Evolutionary conservation across 495 filamentous ascomycete genomes (phyloP).

Genomic region (Xylaria flabelliformis): DNA sequence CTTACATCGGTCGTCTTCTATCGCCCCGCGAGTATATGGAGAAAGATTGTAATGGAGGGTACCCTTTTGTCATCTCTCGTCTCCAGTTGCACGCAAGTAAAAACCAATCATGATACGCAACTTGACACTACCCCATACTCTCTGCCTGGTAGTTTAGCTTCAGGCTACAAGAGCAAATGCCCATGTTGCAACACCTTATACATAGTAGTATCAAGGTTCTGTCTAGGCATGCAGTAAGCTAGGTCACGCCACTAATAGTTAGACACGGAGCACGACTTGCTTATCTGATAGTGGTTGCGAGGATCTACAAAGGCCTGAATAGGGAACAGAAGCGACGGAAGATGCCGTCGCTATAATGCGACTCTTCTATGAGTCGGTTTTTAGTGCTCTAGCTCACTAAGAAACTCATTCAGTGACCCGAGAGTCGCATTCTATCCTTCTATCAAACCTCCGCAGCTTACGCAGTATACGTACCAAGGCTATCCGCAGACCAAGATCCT

Average conservation of each 20-base stretch:
- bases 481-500: conserved; percentile 26
- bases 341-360: conserved; percentile 12
- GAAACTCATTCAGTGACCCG: neutral
- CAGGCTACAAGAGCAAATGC: conserved; percentile 19
- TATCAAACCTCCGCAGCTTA: neutral
- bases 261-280: conserved; percentile 4
- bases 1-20: conserved; percentile 25
- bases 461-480: conserved; percentile 17
- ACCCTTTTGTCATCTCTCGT: conserved; percentile 24
- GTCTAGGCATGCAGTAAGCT: conserved; percentile 14
- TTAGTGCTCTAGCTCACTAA: neutral
- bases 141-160: conserved; percentile 10
- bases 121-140: conserved; percentile 5
- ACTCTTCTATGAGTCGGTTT: neutral
- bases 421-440: conserved; percentile 15
- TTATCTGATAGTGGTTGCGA: conserved; percentile 16
- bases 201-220: neutral
- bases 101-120: conserved; percentile 15
- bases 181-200: neutral
- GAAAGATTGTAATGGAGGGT: conserved; percentile 24
- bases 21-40: conserved; percentile 20
- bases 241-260: neutral
- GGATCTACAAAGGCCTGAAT: neutral
- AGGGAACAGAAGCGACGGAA: conserved; percentile 7
- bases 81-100: conserved; percentile 8